phyloP scores from a whole-genome alignment of 2,329 filamentous ascomycete genomes.

The Microascus cirrosus region DNA sequence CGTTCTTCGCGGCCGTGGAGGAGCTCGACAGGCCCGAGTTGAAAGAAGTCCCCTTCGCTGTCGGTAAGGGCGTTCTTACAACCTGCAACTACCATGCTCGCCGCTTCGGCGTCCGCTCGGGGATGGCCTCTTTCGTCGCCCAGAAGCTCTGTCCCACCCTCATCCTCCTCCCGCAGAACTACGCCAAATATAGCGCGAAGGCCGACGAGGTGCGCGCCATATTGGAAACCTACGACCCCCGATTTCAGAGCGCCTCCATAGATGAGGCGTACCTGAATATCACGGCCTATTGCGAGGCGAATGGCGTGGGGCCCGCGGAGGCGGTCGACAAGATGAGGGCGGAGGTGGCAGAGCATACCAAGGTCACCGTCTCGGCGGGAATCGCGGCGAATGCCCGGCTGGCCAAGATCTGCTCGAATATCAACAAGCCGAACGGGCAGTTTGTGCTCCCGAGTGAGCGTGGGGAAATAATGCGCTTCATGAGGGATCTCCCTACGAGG shows the following conservation, averaged over 20 bases:
- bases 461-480: slow-evolving; percentile 69
- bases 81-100: slow-evolving; percentile 81
- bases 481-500: slow-evolving; percentile 69
- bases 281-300: slow-evolving; percentile 67
- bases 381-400: slow-evolving; percentile 89
- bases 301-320: slow-evolving; percentile 59
- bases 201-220: slow-evolving; percentile 78
- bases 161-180: slow-evolving; percentile 73
- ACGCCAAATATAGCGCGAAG: slow-evolving; percentile 83
- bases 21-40: slow-evolving; percentile 75
- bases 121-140: slow-evolving; percentile 94
- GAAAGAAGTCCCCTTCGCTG: slow-evolving; percentile 78
- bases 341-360: slow-evolving; percentile 64
- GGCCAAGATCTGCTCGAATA: slow-evolving; percentile 90
- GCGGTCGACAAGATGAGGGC: slow-evolving; percentile 67
- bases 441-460: slow-evolving; percentile 66
- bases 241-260: slow-evolving; percentile 88
- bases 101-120: slow-evolving; percentile 81
- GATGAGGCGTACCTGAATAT: slow-evolving; percentile 97
- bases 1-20: slow-evolving; percentile 94
- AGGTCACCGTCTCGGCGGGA: slow-evolving; percentile 84
- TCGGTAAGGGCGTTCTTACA: slow-evolving; percentile 47
- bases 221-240: slow-evolving; percentile 74
- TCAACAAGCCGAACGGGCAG: slow-evolving; percentile 94
- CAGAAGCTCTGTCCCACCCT: slow-evolving; percentile 86